These are phyloP conservation scores for Xylaria longipes DNA, from an alignment of 495 filamentous ascomycete genomes.

Conservation along the genomic window DNA sequence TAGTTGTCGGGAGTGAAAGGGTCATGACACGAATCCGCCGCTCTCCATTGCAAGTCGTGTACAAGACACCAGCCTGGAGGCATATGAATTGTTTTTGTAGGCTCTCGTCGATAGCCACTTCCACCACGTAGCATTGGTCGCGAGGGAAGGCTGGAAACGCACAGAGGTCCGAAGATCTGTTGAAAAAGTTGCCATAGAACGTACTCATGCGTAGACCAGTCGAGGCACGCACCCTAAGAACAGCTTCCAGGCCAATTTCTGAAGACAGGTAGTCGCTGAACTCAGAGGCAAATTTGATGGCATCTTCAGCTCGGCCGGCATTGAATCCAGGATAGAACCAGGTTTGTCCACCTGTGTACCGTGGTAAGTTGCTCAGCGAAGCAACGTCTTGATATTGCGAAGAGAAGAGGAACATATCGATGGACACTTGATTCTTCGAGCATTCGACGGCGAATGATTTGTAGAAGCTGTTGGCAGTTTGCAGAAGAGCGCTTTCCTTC, in stretches of 20 bases:
- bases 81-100: conserved; percentile 93
- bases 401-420: conserved; percentile 99
- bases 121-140: conserved; percentile 98
- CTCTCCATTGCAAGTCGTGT: conserved; percentile 98
- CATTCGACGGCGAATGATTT: conserved; percentile 99
- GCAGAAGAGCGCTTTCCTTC: conserved; percentile 85
- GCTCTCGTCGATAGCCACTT: conserved; percentile 96
- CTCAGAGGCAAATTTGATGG: conserved; percentile 94
- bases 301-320: conserved; percentile 88
- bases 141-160: conserved; percentile 97
- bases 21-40: conserved; percentile 94
- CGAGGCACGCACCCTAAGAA: conserved; percentile 92
- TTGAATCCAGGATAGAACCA: conserved; percentile 99
- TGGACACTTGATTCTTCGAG: conserved; percentile 96
- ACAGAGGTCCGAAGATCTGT: conserved; percentile 93
- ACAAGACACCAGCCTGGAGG: conserved; percentile 94
- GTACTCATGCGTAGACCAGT: conserved; percentile 95
- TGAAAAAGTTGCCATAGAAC: conserved; percentile 99
- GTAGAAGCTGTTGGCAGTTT: conserved; percentile 95
- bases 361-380: conserved; percentile 88
- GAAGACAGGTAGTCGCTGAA: conserved; percentile 95
- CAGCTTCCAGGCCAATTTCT: conserved; percentile 95
- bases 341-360: conserved; percentile 97
- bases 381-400: conserved; percentile 98
- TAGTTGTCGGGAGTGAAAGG: conserved; percentile 88